Conservation (phyloP, 345 rosid genomes). For the Ceriops tagal region DNA sequence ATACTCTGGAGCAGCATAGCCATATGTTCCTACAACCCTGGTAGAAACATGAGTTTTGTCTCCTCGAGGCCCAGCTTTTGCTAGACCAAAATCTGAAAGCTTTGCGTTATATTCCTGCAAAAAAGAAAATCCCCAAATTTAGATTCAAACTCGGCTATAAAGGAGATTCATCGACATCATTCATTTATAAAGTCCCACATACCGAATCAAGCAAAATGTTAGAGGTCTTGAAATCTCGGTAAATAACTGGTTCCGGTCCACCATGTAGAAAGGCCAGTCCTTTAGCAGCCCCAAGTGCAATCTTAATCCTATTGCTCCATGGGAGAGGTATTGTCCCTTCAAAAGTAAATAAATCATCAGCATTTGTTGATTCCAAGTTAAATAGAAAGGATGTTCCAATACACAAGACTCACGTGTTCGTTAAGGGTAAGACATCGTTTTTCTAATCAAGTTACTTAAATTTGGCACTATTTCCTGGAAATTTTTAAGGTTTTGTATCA, state of each 20-base stretch:
- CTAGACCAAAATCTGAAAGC: conserved; percentile 36
- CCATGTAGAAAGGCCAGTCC: conserved; percentile 36
- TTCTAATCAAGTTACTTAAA: too few relatives aligned
- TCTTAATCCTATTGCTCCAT: conserved; percentile 31
- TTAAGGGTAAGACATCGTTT: too few relatives aligned
- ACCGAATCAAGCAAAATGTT: conserved; percentile 34
- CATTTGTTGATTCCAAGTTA: too few relatives aligned
- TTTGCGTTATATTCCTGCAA: conserved; percentile 32
- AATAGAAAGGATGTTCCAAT: background rate
- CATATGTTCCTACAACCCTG: conserved; percentile 34
- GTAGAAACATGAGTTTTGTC: conserved; percentile 38
- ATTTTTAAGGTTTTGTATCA: too few relatives aligned
- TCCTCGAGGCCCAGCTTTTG: conserved; percentile 38
- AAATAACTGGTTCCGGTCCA: conserved; percentile 31
- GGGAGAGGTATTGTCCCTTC: conserved; percentile 57
- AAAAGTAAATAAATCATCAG: conserved; percentile 13
- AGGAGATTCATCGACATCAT: background rate
- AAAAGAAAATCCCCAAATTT: background rate
- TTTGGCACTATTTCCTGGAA: too few relatives aligned
- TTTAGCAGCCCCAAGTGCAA: conserved; percentile 37
- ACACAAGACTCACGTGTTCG: too few relatives aligned
- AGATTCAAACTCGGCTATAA: background rate
- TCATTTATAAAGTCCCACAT: background rate
- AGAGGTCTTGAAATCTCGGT: conserved; percentile 35
- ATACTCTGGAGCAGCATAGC: conserved; percentile 37